Evolutionary conservation across 768 basidiomycete genomes (phyloP).

Genomic region (Tylopilus balloui): DNA sequence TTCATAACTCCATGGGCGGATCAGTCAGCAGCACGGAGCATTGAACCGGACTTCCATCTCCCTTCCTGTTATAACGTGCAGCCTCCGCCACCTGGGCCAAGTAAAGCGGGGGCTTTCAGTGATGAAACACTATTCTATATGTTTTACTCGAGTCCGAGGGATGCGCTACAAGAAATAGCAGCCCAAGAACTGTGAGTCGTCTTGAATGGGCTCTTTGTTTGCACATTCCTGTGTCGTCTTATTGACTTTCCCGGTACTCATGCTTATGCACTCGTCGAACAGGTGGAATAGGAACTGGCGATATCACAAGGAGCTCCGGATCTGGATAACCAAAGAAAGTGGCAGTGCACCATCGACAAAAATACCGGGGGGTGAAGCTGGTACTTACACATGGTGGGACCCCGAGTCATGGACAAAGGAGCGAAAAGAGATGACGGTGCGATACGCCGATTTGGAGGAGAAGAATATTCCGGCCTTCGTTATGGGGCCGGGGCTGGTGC

Average conservation of each 20-base stretch:
- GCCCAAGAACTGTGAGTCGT: constrained; percentile 86
- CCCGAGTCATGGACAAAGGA: constrained; percentile 75
- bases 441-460: constrained; percentile 72
- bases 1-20: constrained; percentile 98
- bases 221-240: constrained; percentile 1
- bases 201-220: constrained; percentile 10
- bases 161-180: constrained; percentile 90
- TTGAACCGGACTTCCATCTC: constrained; percentile 90
- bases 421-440: constrained; percentile 71
- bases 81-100: constrained; percentile 77
- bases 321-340: constrained; percentile 83
- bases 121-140: constrained; percentile 98
- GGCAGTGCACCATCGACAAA: constrained; percentile 73
- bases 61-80: constrained; percentile 92
- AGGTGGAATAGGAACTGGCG: constrained; percentile 96
- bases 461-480: constrained; percentile 62
- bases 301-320: constrained; percentile 87
- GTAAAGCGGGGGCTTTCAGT: constrained; percentile 78
- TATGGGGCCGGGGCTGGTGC: constrained; percentile 44
- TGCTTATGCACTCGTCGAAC: constrained; percentile 8
- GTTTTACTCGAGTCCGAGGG: constrained; percentile 92
- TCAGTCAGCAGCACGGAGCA: constrained; percentile 74
- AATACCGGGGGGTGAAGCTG: constrained; percentile 78
- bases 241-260: neutral
- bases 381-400: constrained; percentile 89